Percentiles rank a stretch among this genome's conserved stretches.
phyloP scores from a whole-genome alignment of 495 filamentous ascomycete species.

The Tuber microsphaerosporum region DNA sequence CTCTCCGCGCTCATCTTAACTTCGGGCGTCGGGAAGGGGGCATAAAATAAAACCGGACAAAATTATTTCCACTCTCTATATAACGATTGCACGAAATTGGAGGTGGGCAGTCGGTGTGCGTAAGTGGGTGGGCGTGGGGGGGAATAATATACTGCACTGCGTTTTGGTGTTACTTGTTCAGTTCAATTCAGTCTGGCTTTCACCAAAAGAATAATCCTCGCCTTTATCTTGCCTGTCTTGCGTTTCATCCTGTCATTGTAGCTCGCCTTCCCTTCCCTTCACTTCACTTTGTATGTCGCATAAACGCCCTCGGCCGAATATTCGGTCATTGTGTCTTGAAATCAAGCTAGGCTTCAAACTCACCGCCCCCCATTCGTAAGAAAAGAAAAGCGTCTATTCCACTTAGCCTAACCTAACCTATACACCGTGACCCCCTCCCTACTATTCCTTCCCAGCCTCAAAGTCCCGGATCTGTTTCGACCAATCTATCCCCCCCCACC shows the following conservation, averaged over 20 bases:
- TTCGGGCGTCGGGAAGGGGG: conserved; percentile 33
- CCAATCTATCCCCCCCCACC: conserved; percentile 61
- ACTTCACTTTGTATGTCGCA: neutral
- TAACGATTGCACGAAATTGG: conserved; percentile 1
- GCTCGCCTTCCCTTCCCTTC: neutral
- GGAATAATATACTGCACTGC: neutral
- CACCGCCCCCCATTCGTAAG: neutral
- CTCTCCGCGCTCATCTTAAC: conserved; percentile 90
- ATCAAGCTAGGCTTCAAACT: neutral
- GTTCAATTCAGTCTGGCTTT: neutral
- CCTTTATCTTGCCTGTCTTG: neutral
- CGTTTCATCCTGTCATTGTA: neutral
- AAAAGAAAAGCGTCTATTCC: neutral
- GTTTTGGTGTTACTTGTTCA: conserved; percentile 4
- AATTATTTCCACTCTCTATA: neutral
- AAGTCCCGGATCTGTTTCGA: conserved; percentile 84
- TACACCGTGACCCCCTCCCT: conserved; percentile 23
- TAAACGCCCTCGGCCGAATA: neutral
- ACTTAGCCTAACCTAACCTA: neutral
- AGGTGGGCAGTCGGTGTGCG: neutral
- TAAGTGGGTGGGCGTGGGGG: neutral
- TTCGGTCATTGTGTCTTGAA: neutral
- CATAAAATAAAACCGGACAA: neutral
- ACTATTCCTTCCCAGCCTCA: conserved; percentile 61
- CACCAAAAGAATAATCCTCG: neutral